A percentile compares a stretch with the other conserved stretches of the same genome.
Conservation (phyloP, 805 yeast genomes). For the Kuraishia borneana region DNA sequence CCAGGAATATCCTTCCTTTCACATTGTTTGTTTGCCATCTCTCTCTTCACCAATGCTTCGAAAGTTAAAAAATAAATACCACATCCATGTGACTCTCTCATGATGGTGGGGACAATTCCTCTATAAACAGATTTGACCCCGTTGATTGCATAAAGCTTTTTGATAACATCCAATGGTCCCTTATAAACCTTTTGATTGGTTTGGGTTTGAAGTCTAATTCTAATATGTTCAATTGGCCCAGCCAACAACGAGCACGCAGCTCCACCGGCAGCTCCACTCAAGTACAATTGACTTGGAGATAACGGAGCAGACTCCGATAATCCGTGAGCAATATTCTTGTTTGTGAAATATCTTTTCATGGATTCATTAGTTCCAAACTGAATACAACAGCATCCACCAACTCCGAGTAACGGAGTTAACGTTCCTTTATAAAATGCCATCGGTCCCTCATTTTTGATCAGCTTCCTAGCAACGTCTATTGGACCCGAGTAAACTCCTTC, state of each 20-base stretch:
- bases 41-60: slow-evolving; percentile 73
- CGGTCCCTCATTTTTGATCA: slow-evolving; percentile 66
- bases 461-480: slow-evolving; percentile 60
- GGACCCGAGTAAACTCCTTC: slow-evolving; percentile 68
- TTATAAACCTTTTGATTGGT: slow-evolving; percentile 32
- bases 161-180: slow-evolving; percentile 71
- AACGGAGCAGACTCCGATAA: slow-evolving; percentile 26
- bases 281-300: slow-evolving; percentile 55
- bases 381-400: slow-evolving; percentile 96
- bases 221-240: slow-evolving; percentile 88
- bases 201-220: slow-evolving; percentile 90
- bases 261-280: slow-evolving; percentile 88
- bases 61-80: slow-evolving; percentile 85
- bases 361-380: slow-evolving; percentile 93
- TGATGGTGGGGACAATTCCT: slow-evolving; percentile 74
- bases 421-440: slow-evolving; percentile 90
- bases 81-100: slow-evolving; percentile 80
- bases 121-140: slow-evolving; percentile 52
- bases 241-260: slow-evolving; percentile 82
- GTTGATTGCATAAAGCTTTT: slow-evolving; percentile 37
- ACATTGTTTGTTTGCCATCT: slow-evolving; percentile 33
- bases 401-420: slow-evolving; percentile 83
- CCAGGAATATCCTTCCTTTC: slow-evolving; percentile 72
- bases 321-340: slow-evolving; percentile 20
- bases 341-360: slow-evolving; percentile 71